A percentile compares a stretch with the other conserved stretches of the same genome.
These are phyloP conservation scores for Glaciozyma antarctica DNA, from an alignment of 768 basidiomycete species.

Conservation along the genomic window DNA sequence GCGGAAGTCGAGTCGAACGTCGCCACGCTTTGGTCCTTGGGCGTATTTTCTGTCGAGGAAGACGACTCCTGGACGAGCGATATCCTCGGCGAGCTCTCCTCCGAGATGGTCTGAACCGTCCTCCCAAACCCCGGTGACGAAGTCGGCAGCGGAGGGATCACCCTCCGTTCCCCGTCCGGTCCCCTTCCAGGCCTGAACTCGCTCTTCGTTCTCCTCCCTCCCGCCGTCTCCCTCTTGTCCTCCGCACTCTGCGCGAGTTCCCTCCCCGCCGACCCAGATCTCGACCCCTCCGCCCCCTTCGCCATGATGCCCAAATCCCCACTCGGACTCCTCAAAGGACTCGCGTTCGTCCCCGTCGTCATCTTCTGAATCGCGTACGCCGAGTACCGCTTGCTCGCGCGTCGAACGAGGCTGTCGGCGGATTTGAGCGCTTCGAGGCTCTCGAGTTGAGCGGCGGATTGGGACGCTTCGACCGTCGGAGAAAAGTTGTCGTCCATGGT, in stretches of 20 bases:
- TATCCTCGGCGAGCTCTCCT: background rate
- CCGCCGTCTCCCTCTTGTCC: background rate
- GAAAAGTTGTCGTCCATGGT: background rate
- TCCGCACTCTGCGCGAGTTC: slow-evolving; percentile 4
- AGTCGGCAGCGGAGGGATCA: slow-evolving; percentile 10
- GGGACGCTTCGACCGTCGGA: background rate
- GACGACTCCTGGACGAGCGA: too few species aligned
- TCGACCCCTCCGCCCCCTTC: background rate
- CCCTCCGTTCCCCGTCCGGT: background rate
- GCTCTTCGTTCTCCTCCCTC: slow-evolving; percentile 7
- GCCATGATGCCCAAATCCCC: background rate
- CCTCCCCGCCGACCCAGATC: background rate
- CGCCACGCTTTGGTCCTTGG: background rate
- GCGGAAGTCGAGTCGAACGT: background rate
- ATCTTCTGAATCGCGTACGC: slow-evolving; percentile 91
- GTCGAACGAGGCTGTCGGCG: slow-evolving; percentile 71
- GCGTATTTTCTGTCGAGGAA: too few species aligned
- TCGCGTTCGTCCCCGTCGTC: slow-evolving; percentile 46
- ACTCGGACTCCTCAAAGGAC: background rate
- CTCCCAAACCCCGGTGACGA: background rate
- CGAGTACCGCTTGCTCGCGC: slow-evolving; percentile 92
- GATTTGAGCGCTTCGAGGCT: slow-evolving; percentile 82
- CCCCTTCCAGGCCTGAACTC: slow-evolving; percentile 2
- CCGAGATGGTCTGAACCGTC: background rate
- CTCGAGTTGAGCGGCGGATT: slow-evolving; percentile 32